Evolutionary conservation across 116 monocot species (phyloP), one percentile per base, ranked within the genome.

Genomic region (Posidonia oceanica): DNA sequence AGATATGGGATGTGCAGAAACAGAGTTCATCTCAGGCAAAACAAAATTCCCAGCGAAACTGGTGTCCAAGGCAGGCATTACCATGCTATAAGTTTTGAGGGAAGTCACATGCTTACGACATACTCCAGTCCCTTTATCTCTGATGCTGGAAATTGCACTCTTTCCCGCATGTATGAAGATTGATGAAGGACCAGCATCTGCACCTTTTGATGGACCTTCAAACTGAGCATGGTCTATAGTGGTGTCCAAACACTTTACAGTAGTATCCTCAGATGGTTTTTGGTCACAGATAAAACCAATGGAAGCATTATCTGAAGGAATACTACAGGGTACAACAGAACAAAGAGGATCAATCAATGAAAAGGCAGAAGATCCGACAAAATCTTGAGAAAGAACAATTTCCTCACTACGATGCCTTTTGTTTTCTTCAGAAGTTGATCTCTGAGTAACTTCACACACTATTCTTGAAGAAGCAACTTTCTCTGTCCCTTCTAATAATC

Each of bases 251-350:
- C 54, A 68, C 0, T 66, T 74, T 70, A 76, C 63, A 36, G 41
- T 38, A 39, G 58, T 44, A 54, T 67, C 68, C 63, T 64, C 52
- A 51, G 13, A 71, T 20, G 38, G 15, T 36, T 68, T 70, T 54
- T 63, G 8, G 14, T 64, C 52, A 52, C 38, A 37, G 39, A 61
- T 66, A 66, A 54, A 3, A 69, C 15, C 37, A 71, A 29, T 55
- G 65, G 23, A 39, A 7, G 36, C 64, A 68, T 78, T 36, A 39
- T 79, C 79, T 21, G 41, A 77, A 74, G 85, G 64, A 67, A 93
- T 71, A 62, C 89, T 93, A 69, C 89, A 89, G 39, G 93, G 93
- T 59, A 93, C 93, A 42, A 84, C 20, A 58, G 93, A 93, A 82
- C 86, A 93, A 69, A 93, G 71, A 75, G 83, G 76, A 83, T 93